Percentiles rank a stretch among this genome's conserved stretches.
Conservation (phyloP, 2,329 filamentous ascomycete genomes). For the Teratosphaeria gauchensis region DNA sequence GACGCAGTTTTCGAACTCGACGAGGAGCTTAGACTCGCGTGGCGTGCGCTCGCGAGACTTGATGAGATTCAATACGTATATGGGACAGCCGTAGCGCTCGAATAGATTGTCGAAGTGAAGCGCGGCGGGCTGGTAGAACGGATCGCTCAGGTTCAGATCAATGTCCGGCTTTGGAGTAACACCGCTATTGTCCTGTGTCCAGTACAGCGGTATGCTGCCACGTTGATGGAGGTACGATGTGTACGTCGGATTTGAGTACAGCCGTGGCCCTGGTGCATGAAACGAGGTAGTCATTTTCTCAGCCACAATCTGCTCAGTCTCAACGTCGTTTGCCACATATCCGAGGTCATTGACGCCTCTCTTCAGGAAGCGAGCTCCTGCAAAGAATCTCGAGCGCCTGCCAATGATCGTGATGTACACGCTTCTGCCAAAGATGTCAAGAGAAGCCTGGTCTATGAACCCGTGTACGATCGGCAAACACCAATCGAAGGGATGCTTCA, state of each 20-base stretch:
- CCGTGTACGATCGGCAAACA: slow-evolving; percentile 92
- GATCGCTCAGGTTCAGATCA: slow-evolving; percentile 87
- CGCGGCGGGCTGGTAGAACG: slow-evolving; percentile 87
- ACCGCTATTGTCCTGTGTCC: slow-evolving; percentile 92
- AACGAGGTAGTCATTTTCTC: slow-evolving; percentile 93
- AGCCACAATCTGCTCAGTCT: slow-evolving; percentile 96
- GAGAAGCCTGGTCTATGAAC: slow-evolving; percentile 79
- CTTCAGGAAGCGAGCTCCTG: slow-evolving; percentile 88
- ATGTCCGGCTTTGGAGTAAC: slow-evolving; percentile 96
- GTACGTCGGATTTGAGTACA: slow-evolving; percentile 83
- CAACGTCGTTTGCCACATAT: slow-evolving; percentile 96
- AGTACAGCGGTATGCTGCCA: slow-evolving; percentile 92
- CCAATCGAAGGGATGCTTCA: slow-evolving; percentile 87
- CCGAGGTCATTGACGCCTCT: slow-evolving; percentile 89
- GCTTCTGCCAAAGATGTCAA: slow-evolving; percentile 69
- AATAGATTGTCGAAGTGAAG: slow-evolving; percentile 94
- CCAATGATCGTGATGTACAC: slow-evolving; percentile 93
- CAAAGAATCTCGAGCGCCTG: slow-evolving; percentile 82
- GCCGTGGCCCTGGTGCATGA: slow-evolving; percentile 73
- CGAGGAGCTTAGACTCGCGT: slow-evolving; percentile 79
- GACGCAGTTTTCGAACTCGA: slow-evolving; percentile 79
- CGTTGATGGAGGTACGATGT: slow-evolving; percentile 96
- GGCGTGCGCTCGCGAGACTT: slow-evolving; percentile 77
- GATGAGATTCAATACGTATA: slow-evolving; percentile 87
- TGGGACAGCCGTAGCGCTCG: slow-evolving; percentile 79